Evolutionary conservation across 2,329 filamentous ascomycete genomes (phyloP), one percentile per base, ranked within the genome.

Genomic region (Seiridium cupressi): DNA sequence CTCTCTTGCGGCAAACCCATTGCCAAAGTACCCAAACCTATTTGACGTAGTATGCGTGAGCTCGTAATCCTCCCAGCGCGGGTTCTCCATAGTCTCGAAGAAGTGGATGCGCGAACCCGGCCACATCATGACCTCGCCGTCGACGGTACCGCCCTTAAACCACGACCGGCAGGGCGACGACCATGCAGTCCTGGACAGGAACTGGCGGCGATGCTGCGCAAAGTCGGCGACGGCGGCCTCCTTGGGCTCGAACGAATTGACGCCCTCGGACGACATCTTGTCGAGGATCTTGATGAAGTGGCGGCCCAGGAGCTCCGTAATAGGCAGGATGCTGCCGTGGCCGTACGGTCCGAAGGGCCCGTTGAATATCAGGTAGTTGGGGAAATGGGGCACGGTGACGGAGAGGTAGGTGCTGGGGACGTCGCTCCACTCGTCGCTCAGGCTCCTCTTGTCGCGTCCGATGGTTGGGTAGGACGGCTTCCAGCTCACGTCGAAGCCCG

Each of bases 201-300:
- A 74, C n/a, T 67, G 66, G 35, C 63, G 61, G 35, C 68, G 69
- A 51, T 73, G 70, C 38, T 70, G 66, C n/a, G 60, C 64, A 56
- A 72, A 75, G 44, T 74, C 72, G 5, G 63, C 53, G 2, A 73
- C 64, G 1, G 71, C 64, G 32, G 64, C 64, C 32, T 64, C 61
- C 35, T 65, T 67, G 1, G 67, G 68, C 0, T 59, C 64, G 38
- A 70, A 68, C 5, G 68, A 65, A 4, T 59, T 55, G 4, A 70
- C 57, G 6, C 66, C 65, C 26, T 70, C 69, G 9, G 65, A 62
- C 1, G 64, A 68, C 63, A 71, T 64, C 58, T 72, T 69, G 34
- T 54, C 56, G 35, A 76, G 58, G 63, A 69, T 63, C 64, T 72
- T 64, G 69, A 70, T 65, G 60, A 76, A 51, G 68, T 74, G 57